These are phyloP conservation scores for Hypoxylon sp. DNA, from an alignment of 2,329 filamentous ascomycete genomes.

Conservation along the genomic window DNA sequence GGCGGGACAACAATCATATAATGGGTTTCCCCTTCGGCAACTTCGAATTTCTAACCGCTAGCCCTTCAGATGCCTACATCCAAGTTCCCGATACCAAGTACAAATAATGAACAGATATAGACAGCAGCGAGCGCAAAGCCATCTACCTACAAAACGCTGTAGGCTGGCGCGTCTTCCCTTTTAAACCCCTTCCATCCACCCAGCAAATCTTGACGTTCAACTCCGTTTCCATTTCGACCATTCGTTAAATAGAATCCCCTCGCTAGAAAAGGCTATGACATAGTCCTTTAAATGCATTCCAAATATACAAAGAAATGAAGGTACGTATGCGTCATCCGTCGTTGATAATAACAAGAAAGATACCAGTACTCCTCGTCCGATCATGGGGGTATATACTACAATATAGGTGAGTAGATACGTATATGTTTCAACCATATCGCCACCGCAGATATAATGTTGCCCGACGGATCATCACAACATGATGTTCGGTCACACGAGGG, in stretches of 20 bases:
- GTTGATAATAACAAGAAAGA: conserved; percentile 29
- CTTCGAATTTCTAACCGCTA: conserved; percentile 9
- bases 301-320: conserved; percentile 36
- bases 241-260: conserved; percentile 19
- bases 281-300: conserved; percentile 34
- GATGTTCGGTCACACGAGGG: conserved; percentile 1
- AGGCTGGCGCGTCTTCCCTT: conserved; percentile 20
- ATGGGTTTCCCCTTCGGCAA: not conserved
- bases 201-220: conserved; percentile 24
- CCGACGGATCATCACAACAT: conserved; percentile 11
- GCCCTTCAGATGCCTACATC: not conserved
- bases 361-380: not conserved
- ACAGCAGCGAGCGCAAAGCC: conserved; percentile 35
- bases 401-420: conserved; percentile 33
- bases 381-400: conserved; percentile 39
- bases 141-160: conserved; percentile 12
- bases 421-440: conserved; percentile 32
- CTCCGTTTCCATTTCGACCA: conserved; percentile 29
- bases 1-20: conserved; percentile 1
- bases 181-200: conserved; percentile 12
- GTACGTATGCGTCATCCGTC: conserved; percentile 39
- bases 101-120: conserved; percentile 33
- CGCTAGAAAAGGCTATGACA: conserved; percentile 22
- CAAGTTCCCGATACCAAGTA: conserved; percentile 9
- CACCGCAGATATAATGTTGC: conserved; percentile 16